These are phyloP conservation scores for Didymella keratinophila DNA, from an alignment of 2,329 filamentous ascomycete species.

Conservation along the genomic window DNA sequence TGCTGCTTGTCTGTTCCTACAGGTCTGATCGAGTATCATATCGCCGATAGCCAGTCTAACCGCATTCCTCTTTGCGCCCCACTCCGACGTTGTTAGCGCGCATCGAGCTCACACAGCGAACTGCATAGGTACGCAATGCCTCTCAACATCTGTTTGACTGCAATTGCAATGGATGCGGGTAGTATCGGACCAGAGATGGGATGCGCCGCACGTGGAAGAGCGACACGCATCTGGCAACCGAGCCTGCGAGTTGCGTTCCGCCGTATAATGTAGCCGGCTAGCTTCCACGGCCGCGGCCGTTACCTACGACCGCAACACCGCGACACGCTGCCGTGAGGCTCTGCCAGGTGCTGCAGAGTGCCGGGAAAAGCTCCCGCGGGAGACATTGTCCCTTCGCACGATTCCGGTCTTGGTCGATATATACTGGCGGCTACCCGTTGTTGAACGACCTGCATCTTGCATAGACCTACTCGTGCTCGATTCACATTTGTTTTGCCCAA, in stretches of 20 bases:
- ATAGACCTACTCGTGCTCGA: not conserved
- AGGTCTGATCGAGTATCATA: constrained; percentile 5
- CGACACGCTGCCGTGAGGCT: constrained; percentile 24
- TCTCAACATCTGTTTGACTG: constrained; percentile 16
- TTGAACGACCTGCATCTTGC: constrained; percentile 14
- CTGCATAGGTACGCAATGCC: constrained; percentile 25
- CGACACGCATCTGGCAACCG: constrained; percentile 7
- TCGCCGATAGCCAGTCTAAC: constrained; percentile 13
- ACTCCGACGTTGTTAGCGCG: constrained; percentile 17
- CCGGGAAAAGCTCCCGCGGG: constrained; percentile 18
- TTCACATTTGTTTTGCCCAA: constrained; percentile 10
- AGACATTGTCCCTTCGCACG: not conserved
- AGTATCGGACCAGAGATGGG: constrained; percentile 27
- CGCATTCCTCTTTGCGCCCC: constrained; percentile 13
- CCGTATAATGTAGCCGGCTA: constrained; percentile 33
- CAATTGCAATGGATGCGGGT: constrained; percentile 20
- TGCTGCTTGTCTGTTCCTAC: constrained; percentile 6
- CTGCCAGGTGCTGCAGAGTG: constrained; percentile 13
- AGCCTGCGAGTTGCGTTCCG: constrained; percentile 17
- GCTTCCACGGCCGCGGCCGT: constrained; percentile 42
- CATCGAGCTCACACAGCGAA: constrained; percentile 14
- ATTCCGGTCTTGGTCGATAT: constrained; percentile 12
- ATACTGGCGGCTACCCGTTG: constrained; percentile 14
- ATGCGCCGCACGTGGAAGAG: constrained; percentile 19
- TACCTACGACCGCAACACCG: constrained; percentile 21